Evolutionary conservation across 2,329 filamentous ascomycete genomes (phyloP).

Genomic region (Aureobasidium sp.): DNA sequence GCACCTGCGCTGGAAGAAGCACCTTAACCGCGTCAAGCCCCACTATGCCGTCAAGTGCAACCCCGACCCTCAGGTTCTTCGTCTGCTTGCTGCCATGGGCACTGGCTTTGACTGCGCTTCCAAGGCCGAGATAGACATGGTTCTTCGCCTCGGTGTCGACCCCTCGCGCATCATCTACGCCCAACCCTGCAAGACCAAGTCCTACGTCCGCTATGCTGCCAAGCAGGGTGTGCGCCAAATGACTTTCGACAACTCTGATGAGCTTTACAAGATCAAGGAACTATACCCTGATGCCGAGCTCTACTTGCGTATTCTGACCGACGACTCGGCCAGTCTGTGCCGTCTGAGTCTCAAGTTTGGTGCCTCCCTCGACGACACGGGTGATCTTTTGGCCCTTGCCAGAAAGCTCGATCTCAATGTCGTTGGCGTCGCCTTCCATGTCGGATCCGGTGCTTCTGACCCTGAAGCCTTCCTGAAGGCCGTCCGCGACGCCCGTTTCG

Average conservation of each 20-base stretch:
- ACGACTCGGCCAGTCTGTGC: slow-evolving; percentile 91
- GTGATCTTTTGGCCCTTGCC: slow-evolving; percentile 70
- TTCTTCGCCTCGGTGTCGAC: slow-evolving; percentile 73
- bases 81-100: slow-evolving; percentile 78
- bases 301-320: slow-evolving; percentile 88
- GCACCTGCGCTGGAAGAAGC: slow-evolving; percentile 96
- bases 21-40: slow-evolving; percentile 83
- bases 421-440: slow-evolving; percentile 94
- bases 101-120: slow-evolving; percentile 98
- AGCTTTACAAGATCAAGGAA: slow-evolving; percentile 95
- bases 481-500: slow-evolving; percentile 76
- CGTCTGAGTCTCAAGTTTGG: slow-evolving; percentile 97
- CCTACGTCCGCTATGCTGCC: slow-evolving; percentile 86
- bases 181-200: slow-evolving; percentile 99
- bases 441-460: slow-evolving; percentile 92
- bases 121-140: slow-evolving; percentile 92
- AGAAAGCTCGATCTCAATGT: slow-evolving; percentile 80
- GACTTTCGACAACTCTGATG: slow-evolving; percentile 98
- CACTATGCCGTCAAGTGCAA: slow-evolving; percentile 99
- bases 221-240: slow-evolving; percentile 86
- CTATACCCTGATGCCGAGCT: slow-evolving; percentile 84
- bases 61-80: slow-evolving; percentile 81
- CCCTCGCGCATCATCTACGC: slow-evolving; percentile 95
- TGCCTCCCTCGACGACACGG: slow-evolving; percentile 75
- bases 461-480: slow-evolving; percentile 87